A percentile compares a stretch with the other conserved stretches of the same genome.
Conservation (phyloP, 1,284 basidiomycete genomes). For the Ceratobasidium sp. region DNA sequence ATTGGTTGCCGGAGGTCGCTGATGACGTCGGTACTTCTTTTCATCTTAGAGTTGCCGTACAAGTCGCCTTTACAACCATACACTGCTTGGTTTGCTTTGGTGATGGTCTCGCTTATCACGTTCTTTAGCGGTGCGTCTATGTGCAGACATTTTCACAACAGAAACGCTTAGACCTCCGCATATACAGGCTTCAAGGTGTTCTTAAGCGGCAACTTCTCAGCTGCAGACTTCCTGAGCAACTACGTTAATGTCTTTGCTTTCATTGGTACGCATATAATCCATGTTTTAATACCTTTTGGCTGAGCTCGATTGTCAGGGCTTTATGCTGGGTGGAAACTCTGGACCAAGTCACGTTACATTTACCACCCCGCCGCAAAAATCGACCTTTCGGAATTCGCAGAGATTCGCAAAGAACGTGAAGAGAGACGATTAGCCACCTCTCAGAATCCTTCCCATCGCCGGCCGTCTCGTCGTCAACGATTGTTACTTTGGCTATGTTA, state of each 20-base stretch:
- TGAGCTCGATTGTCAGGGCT: background rate
- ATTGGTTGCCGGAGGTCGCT: background rate
- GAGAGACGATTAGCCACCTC: slow-evolving; percentile 11
- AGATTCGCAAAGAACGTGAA: slow-evolving; percentile 33
- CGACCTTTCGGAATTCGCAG: slow-evolving; percentile 38
- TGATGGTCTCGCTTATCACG: slow-evolving; percentile 47
- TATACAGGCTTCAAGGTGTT: slow-evolving; percentile 50
- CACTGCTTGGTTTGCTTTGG: slow-evolving; percentile 51
- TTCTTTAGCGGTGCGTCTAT: slow-evolving; percentile 49
- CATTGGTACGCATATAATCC: slow-evolving; percentile 41
- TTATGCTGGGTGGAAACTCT: slow-evolving; percentile 40
- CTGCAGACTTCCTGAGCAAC: slow-evolving; percentile 47
- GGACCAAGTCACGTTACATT: slow-evolving; percentile 19
- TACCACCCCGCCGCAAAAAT: slow-evolving; percentile 35
- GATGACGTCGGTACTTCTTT: slow-evolving; percentile 17
- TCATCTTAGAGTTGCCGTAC: slow-evolving; percentile 55
- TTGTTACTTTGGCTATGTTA: slow-evolving; percentile 42
- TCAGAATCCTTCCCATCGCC: background rate
- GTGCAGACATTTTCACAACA: background rate
- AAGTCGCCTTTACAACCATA: slow-evolving; percentile 59
- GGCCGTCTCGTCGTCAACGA: slow-evolving; percentile 17
- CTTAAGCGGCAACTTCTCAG: slow-evolving; percentile 47
- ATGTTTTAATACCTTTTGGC: background rate
- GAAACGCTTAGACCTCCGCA: too few species aligned
- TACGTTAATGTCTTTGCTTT: slow-evolving; percentile 50